Evolutionary conservation across 1,284 basidiomycete genomes (phyloP), one percentile per base, ranked within the genome.

Genomic region (Rhodotorula glutinis): DNA sequence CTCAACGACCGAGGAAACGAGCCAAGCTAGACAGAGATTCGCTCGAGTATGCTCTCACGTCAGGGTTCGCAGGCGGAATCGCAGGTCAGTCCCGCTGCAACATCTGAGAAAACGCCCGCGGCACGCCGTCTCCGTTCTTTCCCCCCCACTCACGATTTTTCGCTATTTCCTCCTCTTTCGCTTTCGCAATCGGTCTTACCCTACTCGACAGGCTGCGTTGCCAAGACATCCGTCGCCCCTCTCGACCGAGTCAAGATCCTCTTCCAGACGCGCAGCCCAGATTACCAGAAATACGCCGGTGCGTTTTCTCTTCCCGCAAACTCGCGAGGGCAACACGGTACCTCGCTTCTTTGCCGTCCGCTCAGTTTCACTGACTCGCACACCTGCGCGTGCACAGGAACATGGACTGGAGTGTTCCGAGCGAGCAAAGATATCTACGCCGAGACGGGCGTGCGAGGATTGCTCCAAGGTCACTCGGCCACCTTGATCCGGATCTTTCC

Each of bases 241-340:
- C 84, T 99, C 38, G 96, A 99, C 79, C 85, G 96, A 75, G 94
- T 99, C 76, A 99, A 99, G 83, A 99, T 99, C 75, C 85, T 99
- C 61, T 98, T 98, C 78, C 96, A 99, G 79, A 92, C 96, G 0
- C 92, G 91, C 14, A 96, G 96, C 79, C 90, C 91, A 2, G 94
- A 98, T 70, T 99, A 91, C 77, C 85, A 86, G 77, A 90, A 94
- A 79, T 98, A 95, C 81, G 86, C 92, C 70, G 94, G 93, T 89
- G 27, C 64, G 78, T 73, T 29, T 33, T 27, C 53, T 52, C 57
- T 21, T 38, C 54, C 41, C 57, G 33, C 2, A 16, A 59, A 17
- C 53, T n/a, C 30, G 17, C 30, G 40, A 17, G n/a, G 41, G 11
- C 3, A 29, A 21, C 25, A 17, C 19, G 13, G 21, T 3, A 27